Evolutionary conservation across 768 basidiomycete genomes (phyloP), one percentile per base, ranked within the genome.

Genomic region (Ephemerocybe angulata): DNA sequence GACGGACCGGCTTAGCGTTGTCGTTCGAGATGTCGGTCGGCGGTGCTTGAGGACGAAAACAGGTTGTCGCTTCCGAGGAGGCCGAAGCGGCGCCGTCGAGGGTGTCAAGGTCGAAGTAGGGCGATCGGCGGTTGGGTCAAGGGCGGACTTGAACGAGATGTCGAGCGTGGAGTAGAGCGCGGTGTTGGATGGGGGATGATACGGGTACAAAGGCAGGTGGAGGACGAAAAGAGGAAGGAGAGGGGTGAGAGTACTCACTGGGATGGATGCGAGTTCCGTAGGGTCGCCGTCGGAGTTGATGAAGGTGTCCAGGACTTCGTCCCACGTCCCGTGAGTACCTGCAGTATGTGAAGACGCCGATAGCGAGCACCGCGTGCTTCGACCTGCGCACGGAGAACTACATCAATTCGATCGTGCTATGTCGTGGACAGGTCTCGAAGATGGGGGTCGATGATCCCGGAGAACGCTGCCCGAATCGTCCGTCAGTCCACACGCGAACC

Each of bases 281-380:
- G n/a, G n/a, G n/a, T n/a, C n/a, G n/a, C n/a, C n/a, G n/a, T n/a
- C n/a, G n/a, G n/a, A n/a, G n/a, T n/a, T n/a, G n/a, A n/a, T n/a
- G n/a, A n/a, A n/a, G n/a, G n/a, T n/a, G n/a, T n/a, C n/a, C n/a
- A n/a, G n/a, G n/a, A n/a, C n/a, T n/a, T n/a, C n/a, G n/a, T n/a
- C n/a, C n/a, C n/a, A n/a, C n/a, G n/a, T n/a, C n/a, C n/a, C n/a
- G n/a, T n/a, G n/a, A n/a, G n/a, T n/a, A n/a, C n/a, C n/a, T n/a
- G n/a, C n/a, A n/a, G n/a, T n/a, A n/a, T n/a, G n/a, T n/a, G n/a
- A 96, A 95, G 70, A 95, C 95, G 2, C 83, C 82, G 19, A 96
- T 84, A 0, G 93, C 93, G 3, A 93, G 78, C 0, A 94, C 75
- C 0, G 93, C 93, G 62, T 95, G 90, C 59, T 91, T 87, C 0